phyloP scores from a whole-genome alignment of 495 filamentous ascomycete species.

The Daldinia caldariorum region DNA sequence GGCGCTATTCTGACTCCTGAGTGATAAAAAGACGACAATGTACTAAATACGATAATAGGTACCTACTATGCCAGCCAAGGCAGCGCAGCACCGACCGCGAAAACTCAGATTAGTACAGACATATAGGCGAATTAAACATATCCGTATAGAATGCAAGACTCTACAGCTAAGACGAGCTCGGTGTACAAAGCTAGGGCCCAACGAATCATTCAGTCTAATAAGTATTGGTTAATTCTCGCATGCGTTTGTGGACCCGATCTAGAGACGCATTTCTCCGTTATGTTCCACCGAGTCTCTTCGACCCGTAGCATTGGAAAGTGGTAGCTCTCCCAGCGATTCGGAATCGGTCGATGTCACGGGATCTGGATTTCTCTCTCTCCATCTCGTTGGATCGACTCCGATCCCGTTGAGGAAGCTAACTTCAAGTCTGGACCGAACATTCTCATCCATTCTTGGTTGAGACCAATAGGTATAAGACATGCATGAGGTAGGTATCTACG shows the following conservation, averaged over 20 bases:
- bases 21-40: background rate
- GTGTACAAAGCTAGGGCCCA: background rate
- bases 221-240: background rate
- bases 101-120: background rate
- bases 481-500: conserved; percentile 5
- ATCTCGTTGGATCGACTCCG: conserved; percentile 6
- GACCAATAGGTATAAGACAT: conserved; percentile 20
- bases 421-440: background rate
- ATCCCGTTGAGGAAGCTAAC: conserved; percentile 7
- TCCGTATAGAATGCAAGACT: background rate
- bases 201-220: background rate
- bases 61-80: background rate
- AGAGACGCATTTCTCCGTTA: background rate
- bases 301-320: background rate
- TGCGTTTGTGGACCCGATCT: background rate
- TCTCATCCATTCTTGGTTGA: conserved; percentile 8
- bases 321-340: background rate
- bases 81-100: background rate
- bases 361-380: background rate
- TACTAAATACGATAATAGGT: background rate
- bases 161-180: background rate
- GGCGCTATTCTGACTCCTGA: background rate
- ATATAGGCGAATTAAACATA: background rate
- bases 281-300: background rate
- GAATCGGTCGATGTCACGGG: background rate